phyloP scores from a whole-genome alignment of 306 rosid genomes.

The Begonia peltatifolia region DNA sequence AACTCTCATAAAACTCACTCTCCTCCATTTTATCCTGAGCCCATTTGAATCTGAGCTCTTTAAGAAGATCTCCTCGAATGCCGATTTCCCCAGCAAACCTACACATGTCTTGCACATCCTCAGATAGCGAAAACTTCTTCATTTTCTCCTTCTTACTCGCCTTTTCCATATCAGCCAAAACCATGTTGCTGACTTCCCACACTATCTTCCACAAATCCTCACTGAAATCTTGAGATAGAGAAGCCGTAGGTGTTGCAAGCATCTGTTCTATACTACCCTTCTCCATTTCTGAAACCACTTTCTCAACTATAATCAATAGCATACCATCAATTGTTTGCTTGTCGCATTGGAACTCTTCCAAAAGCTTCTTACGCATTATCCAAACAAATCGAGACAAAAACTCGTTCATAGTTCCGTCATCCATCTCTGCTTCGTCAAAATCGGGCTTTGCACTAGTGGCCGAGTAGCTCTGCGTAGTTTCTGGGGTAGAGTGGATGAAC shows the following conservation, averaged over 20 bases:
- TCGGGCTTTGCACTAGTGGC: conserved; percentile 6
- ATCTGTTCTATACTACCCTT: conserved; percentile 24
- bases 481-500: conserved; percentile 20
- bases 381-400: conserved; percentile 70
- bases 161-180: conserved; percentile 63
- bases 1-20: conserved; percentile 45
- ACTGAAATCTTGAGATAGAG: conserved; percentile 40
- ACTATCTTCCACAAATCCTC: conserved; percentile 87
- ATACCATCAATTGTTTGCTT: conserved; percentile 48
- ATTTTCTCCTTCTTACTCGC: conserved; percentile 64
- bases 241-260: conserved; percentile 7
- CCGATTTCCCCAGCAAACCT: conserved; percentile 86
- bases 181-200: conserved; percentile 78
- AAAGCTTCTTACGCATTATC: conserved; percentile 50
- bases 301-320: conserved; percentile 43
- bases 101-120: conserved; percentile 75
- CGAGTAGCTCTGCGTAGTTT: conserved; percentile 10
- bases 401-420: conserved; percentile 41
- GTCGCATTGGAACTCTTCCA: conserved; percentile 33
- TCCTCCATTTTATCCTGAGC: conserved; percentile 88
- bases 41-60: conserved; percentile 91
- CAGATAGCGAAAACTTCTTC: conserved; percentile 63
- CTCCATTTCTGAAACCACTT: conserved; percentile 55
- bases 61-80: conserved; percentile 63
- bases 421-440: conserved; percentile 12